These are phyloP conservation scores for Apiotrichum veenhuisii DNA, from an alignment of 1,284 basidiomycete species.

Conservation along the genomic window DNA sequence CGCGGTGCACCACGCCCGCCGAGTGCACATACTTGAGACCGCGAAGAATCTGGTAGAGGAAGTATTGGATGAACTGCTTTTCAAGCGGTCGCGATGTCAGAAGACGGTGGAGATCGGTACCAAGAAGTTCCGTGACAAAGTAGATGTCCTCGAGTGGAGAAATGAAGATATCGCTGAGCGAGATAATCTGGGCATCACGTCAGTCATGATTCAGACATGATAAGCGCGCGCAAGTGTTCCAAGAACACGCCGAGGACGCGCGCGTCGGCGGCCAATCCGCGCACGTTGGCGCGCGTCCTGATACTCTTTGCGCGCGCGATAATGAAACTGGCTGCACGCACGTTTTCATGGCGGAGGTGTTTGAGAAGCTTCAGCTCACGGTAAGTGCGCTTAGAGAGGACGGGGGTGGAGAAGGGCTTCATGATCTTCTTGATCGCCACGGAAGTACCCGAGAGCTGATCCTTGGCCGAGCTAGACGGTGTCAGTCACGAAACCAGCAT, in stretches of 20 bases:
- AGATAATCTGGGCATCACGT: slow-evolving; percentile 72
- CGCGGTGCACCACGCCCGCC: slow-evolving; percentile 96
- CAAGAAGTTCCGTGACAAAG: slow-evolving; percentile 98
- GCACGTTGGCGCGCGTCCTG: too few relatives aligned
- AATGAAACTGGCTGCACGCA: slow-evolving; percentile 42
- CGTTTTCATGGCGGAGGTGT: slow-evolving; percentile 98
- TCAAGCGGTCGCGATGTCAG: slow-evolving; percentile 94
- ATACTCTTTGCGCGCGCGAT: not conserved
- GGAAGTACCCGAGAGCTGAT: slow-evolving; percentile 88
- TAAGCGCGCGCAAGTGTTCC: not conserved
- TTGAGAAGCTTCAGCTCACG: slow-evolving; percentile 97
- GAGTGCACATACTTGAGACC: slow-evolving; percentile 99
- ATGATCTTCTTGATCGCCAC: slow-evolving; percentile 99
- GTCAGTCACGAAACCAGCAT: too few relatives aligned
- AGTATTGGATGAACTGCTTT: slow-evolving; percentile 99
- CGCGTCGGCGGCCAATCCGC: too few relatives aligned
- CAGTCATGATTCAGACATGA: slow-evolving; percentile 6
- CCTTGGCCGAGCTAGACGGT: slow-evolving; percentile 81
- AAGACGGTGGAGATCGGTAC: slow-evolving; percentile 94
- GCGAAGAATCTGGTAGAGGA: slow-evolving; percentile 96
- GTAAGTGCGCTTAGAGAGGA: slow-evolving; percentile 96
- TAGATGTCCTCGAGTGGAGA: slow-evolving; percentile 97
- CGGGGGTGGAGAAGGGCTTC: slow-evolving; percentile 96
- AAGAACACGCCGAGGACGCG: too few relatives aligned
- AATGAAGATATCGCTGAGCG: slow-evolving; percentile 97